These are phyloP conservation scores for Sporothrix dimorphospora DNA, from an alignment of 2,329 filamentous ascomycete genomes.

Conservation along the genomic window DNA sequence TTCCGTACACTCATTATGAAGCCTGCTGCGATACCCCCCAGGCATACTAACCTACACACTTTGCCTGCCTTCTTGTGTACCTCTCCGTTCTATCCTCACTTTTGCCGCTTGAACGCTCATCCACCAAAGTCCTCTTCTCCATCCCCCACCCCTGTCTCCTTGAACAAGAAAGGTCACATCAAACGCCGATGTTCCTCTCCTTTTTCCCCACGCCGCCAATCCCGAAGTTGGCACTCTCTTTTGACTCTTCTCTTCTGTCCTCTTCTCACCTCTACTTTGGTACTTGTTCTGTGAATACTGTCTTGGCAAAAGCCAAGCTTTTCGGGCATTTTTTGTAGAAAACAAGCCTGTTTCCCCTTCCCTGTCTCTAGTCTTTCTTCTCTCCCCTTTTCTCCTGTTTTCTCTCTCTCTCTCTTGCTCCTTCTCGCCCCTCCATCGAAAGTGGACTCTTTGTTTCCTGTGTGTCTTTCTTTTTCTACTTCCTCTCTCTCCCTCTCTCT, in stretches of 20 bases:
- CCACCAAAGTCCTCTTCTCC: neutral
- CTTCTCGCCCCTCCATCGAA: neutral
- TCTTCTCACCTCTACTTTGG: neutral
- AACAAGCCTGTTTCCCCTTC: slow-evolving; percentile 25
- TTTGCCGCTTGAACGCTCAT: neutral
- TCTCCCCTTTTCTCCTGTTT: slow-evolving; percentile 21
- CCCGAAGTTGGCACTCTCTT: neutral
- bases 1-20: neutral
- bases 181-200: slow-evolving; percentile 7
- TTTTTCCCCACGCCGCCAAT: slow-evolving; percentile 4
- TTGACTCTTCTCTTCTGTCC: neutral
- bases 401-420: neutral
- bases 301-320: slow-evolving; percentile 18
- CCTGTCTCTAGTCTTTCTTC: neutral
- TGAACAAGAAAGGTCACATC: slow-evolving; percentile 5
- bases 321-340: slow-evolving; percentile 24
- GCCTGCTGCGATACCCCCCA: neutral
- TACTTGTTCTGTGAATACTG: neutral
- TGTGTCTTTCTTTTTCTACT: slow-evolving; percentile 25
- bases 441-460: slow-evolving; percentile 23
- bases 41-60: neutral
- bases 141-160: slow-evolving; percentile 7
- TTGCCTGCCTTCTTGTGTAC: neutral
- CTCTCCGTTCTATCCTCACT: neutral
- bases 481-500: neutral